Evolutionary conservation across 176 grass and related monocot species (phyloP), one percentile per base, ranked within the genome.

Genomic region (Leersia perrieri): DNA sequence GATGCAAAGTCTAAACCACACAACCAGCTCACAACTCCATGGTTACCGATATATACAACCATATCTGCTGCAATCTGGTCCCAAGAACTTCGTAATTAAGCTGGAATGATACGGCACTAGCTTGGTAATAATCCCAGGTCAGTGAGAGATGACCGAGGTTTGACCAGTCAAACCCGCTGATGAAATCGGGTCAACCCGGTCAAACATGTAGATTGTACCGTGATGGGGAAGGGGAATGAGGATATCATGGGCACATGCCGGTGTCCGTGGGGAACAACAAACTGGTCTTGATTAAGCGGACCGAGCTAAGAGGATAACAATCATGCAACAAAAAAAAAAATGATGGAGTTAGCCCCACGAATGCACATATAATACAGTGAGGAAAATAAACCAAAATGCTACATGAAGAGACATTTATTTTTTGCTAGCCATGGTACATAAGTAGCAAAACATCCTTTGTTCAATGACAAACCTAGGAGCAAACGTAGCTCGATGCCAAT

Each of bases 261-360:
- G 13, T 2, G 58, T 5, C 38, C 83, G 53, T 67, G 78, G 82
- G 88, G 44, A 86, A 57, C 44, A 35, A 26, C 34, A 73, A 51
- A 82, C 47, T 34, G 36, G 2, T 9, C 71, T 61, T 72, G 13
- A 49, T 82, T 51, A 42, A 72, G 88, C 66, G 2, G 60, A 78
- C 73, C 88, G 66, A 86, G 83, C 31, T 67, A 5, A 16, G 22
- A 72, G 35, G 82, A 82, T 84, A 84, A 68, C 40, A 78, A 23
- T 53, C 49, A 53, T 31, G 69, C 70, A 74, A 25, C 69, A 23
- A 84, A 34, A 58, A 23, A 23, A 25, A 58, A 10, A 58, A 58
- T 38, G 7, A 60, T 60, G 18, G 44, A 11, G 32, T 20, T 30
- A 78, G 23, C 66, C 74, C 55, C 83, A 69, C 74, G 30, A 75